Evolutionary conservation across 495 filamentous ascomycete genomes (phyloP).

Genomic region (Xylaria grammica): DNA sequence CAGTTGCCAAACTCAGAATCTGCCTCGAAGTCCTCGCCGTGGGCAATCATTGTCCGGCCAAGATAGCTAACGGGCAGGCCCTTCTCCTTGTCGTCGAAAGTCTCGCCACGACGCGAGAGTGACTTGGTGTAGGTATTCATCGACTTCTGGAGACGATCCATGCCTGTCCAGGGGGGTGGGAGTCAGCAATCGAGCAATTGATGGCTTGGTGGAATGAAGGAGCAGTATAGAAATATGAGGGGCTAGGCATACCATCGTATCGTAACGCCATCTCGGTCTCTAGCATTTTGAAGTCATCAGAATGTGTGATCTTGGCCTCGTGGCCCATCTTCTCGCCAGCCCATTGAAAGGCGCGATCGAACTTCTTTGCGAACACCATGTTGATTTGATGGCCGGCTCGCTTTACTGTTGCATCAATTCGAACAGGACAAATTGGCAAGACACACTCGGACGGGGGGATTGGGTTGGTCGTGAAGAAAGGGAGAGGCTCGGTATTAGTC

Average conservation of each 20-base stretch:
- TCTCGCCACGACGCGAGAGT: conserved; percentile 82
- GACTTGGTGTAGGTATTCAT: conserved; percentile 92
- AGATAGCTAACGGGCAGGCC: conserved; percentile 79
- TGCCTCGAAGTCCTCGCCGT: conserved; percentile 92
- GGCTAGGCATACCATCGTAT: conserved; percentile 74
- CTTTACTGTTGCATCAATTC: not conserved
- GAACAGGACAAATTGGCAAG: not conserved
- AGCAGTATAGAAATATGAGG: not conserved
- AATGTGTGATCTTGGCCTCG: conserved; percentile 84
- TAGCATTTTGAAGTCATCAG: conserved; percentile 91
- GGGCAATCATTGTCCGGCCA: conserved; percentile 84
- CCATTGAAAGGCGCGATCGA: conserved; percentile 98
- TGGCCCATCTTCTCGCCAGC: conserved; percentile 95
- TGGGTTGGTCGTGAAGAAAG: conserved; percentile 1
- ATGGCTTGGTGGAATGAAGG: not conserved
- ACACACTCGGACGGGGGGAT: not conserved
- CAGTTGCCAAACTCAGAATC: conserved; percentile 94
- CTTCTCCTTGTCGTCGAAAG: conserved; percentile 82
- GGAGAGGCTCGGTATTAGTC: conserved; percentile 10
- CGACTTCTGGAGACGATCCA: conserved; percentile 89
- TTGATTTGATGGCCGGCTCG: conserved; percentile 16
- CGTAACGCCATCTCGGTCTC: conserved; percentile 92
- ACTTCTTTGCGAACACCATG: conserved; percentile 96
- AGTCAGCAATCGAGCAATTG: conserved; percentile 12
- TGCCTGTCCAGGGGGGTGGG: conserved; percentile 59